Base-by-base conservation (phyloP, 768 basidiomycete species). In the Cystofilobasidium ferigula region DNA sequence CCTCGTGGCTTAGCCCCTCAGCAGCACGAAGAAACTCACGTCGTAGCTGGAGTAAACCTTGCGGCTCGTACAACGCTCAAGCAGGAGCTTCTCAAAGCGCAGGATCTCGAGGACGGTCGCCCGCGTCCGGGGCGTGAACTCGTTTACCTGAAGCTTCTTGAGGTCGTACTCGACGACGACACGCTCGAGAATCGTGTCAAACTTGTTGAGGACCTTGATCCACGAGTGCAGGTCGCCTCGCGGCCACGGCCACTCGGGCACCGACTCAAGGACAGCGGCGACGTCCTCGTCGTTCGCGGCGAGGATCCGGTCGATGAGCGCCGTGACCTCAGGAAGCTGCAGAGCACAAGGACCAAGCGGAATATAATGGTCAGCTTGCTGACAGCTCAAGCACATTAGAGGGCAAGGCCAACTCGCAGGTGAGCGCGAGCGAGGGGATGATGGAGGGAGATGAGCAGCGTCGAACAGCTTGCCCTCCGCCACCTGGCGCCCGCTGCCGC, bases 41-140 rank as follows among this genome's bases (percentile, higher is more conserved):
- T 99, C 95, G 77, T 95, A 99, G 5, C 91, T 94, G 68, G 83
- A 85, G 78, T 86, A 99, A 65, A 92, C 88, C 79, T 97, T 98
- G 73, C 95, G 81, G 75, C 94, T 98, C 45, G 95, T 99, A 56
- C 92, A 94, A 76, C 97, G 95, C 78, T 98, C 95, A 72, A 99
- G 80, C 60, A 99, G 78, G 43, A 98, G 78, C 69, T 88, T 82
- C 78, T 91, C 85, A 70, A 99, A 92, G 70, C 85, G 81, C 68
- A 99, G 82, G 70, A 99, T 86, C 74, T 87, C 85, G 69, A 85
- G 83, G 16, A 97, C 74, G 3, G 84, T 79, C 64, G 81, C 81
- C 80, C 91, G 93, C 30, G 85, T 85, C 48, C 79, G 76, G 0
- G 86, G 83, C 1, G 85, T 83, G 73, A 98, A 95, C 30, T 82